Evolutionary conservation across 306 rosid genomes (phyloP).

Genomic region (Parietaria judaica): DNA sequence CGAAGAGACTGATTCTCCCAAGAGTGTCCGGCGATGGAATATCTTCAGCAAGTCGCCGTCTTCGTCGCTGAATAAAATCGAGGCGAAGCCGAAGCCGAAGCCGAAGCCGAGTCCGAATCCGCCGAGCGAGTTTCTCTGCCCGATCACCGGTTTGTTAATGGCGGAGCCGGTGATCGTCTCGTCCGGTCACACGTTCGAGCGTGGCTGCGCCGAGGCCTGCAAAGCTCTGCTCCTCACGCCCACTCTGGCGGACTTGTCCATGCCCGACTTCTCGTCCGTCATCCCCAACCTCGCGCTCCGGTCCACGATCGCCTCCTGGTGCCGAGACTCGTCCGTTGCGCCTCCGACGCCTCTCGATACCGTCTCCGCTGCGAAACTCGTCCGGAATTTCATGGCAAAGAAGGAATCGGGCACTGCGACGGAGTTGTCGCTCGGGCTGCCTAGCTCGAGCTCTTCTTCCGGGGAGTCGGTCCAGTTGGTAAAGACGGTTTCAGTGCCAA

Average conservation of each 20-base stretch:
- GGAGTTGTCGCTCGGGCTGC: constrained; percentile 23
- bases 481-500: constrained; percentile 13
- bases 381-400: constrained; percentile 27
- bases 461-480: constrained; percentile 36
- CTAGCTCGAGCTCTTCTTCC: constrained; percentile 30
- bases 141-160: constrained; percentile 64
- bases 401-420: constrained; percentile 14
- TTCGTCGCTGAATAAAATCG: constrained; percentile 22
- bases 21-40: constrained; percentile 49
- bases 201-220: constrained; percentile 46
- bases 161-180: constrained; percentile 84
- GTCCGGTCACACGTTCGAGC: constrained; percentile 86
- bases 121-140: constrained; percentile 77
- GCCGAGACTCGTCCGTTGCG: constrained; percentile 25
- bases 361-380: constrained; percentile 31
- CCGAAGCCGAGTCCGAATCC: constrained; percentile 22
- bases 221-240: constrained; percentile 48
- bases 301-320: constrained; percentile 71
- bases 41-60: constrained; percentile 37
- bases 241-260: constrained; percentile 40
- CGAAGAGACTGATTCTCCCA: constrained; percentile 18
- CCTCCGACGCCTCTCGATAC: constrained; percentile 32
- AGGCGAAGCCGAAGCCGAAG: constrained; percentile 6
- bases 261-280: constrained; percentile 62
- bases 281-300: constrained; percentile 78